Base-by-base conservation (phyloP, 2,329 filamentous ascomycete species). In the Diaporthe nobilis region DNA sequence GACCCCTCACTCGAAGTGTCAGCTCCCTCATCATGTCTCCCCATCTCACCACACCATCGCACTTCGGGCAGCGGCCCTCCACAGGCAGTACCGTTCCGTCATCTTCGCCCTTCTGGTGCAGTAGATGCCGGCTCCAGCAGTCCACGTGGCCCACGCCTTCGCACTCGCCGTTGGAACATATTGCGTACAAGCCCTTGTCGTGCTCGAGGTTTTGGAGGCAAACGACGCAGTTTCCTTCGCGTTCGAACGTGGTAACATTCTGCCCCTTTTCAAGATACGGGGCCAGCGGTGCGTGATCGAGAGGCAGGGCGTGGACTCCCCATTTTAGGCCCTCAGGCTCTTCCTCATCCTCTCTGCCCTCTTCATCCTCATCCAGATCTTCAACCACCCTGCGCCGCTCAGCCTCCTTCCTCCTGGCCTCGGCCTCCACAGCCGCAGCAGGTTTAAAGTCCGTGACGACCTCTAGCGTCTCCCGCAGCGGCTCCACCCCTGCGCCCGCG, bases 11-110 rank as follows among this genome's bases (percentile, higher is more conserved):
- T 44, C 96, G 89, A 67, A 98, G 85, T 70, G 90, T 97, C 79
- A 98, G 84, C 82, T 98, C 96, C 81, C 92, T 96, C 86, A 97
- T 93, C 85, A 98, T 90, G 65, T 94, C 90, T 0, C 88, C 87
- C 96, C 96, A 98, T 70, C 87, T 82, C 2, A 95, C 85, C 6
- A 86, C 83, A 0, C 87, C 86, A 1, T 87, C 84, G 81, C 96
- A 98, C 28, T 85, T 85, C 0, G 95, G 95, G 84, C 96, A 98
- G 2, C 80, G 83, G 3, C 95, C 95, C 47, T 87, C 82, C 1
- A 90, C 86, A 0, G 96, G 96, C 1, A 98, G 81, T 1, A 98
- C 80, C 4, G 86, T 83, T 4, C 85, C 83, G 0, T 81, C 80
- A 0, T 80, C 71, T 63, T 78, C 82, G 49, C 76, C 81, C 4